phyloP scores from a whole-genome alignment of 345 rosid species.

The Brassica incana region DNA sequence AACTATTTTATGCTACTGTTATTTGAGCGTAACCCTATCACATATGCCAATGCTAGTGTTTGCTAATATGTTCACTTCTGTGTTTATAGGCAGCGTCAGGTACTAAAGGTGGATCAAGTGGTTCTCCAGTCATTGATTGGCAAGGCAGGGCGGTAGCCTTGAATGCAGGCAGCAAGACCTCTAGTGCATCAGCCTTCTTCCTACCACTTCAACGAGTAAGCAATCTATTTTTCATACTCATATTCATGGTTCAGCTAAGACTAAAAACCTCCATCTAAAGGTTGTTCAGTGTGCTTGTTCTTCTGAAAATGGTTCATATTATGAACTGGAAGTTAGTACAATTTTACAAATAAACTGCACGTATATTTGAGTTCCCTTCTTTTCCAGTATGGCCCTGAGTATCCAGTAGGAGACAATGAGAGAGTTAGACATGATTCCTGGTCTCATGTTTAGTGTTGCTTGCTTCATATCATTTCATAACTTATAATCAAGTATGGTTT shows the following conservation, averaged over 20 bases:
- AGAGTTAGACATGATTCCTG: slow-evolving; percentile 15
- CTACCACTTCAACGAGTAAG: slow-evolving; percentile 87
- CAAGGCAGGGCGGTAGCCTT: slow-evolving; percentile 95
- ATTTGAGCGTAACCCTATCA: neutral
- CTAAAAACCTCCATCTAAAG: slow-evolving; percentile 6
- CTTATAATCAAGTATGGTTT: slow-evolving; percentile 12
- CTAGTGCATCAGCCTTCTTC: slow-evolving; percentile 89
- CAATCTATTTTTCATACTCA: slow-evolving; percentile 12
- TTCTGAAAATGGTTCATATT: neutral
- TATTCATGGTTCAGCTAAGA: slow-evolving; percentile 14
- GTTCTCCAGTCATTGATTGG: slow-evolving; percentile 95
- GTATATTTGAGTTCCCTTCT: neutral
- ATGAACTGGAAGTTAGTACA: neutral
- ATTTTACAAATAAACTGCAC: neutral
- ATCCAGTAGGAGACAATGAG: slow-evolving; percentile 10
- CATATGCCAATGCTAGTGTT: neutral
- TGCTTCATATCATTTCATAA: slow-evolving; percentile 1
- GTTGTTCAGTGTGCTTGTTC: slow-evolving; percentile 8
- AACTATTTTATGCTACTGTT: slow-evolving; percentile 2
- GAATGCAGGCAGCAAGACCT: slow-evolving; percentile 92
- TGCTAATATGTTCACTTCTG: slow-evolving; percentile 8
- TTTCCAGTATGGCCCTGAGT: slow-evolving; percentile 18
- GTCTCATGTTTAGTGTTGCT: slow-evolving; percentile 7
- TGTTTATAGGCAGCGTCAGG: slow-evolving; percentile 90
- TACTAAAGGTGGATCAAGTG: slow-evolving; percentile 97